These are phyloP conservation scores for Paracoccidioides brasiliensis DNA, from an alignment of 2,329 filamentous ascomycete species.

Conservation along the genomic window DNA sequence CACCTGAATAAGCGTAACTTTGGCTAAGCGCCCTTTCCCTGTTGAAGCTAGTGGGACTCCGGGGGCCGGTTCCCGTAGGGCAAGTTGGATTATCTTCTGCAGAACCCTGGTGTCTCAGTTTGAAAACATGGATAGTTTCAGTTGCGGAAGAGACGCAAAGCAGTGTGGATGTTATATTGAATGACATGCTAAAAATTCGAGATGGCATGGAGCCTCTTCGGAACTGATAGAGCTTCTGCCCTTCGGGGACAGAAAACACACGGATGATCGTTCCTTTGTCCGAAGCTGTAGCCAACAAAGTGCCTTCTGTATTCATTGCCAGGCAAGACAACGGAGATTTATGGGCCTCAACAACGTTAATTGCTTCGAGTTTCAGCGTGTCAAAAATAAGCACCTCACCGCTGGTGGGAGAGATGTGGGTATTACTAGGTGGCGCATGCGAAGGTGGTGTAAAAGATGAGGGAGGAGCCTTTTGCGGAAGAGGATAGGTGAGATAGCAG, in stretches of 20 bases:
- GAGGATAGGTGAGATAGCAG: conserved; percentile 87
- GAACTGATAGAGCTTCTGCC: conserved; percentile 92
- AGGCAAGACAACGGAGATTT: conserved; percentile 82
- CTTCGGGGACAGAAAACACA: conserved; percentile 82
- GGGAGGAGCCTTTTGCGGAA: conserved; percentile 52
- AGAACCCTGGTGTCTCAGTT: conserved; percentile 42
- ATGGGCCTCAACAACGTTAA: conserved; percentile 93
- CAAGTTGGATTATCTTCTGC: conserved; percentile 17
- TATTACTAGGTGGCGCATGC: conserved; percentile 70
- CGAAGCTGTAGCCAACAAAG: conserved; percentile 80
- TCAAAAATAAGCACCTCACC: conserved; percentile 92
- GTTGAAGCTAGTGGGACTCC: not conserved
- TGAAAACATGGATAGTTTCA: conserved; percentile 94
- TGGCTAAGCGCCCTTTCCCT: conserved; percentile 17
- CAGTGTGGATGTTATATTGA: conserved; percentile 85
- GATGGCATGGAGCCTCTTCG: conserved; percentile 89
- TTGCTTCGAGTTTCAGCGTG: conserved; percentile 72
- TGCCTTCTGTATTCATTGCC: conserved; percentile 83
- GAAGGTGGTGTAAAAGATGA: conserved; percentile 49
- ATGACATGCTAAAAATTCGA: conserved; percentile 96
- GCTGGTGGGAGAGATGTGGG: conserved; percentile 69
- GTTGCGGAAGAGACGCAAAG: conserved; percentile 92
- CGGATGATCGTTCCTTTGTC: conserved; percentile 97
- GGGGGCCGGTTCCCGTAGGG: conserved; percentile 13
- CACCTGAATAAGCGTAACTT: conserved; percentile 15